These are phyloP conservation scores for Malbranchea cinnamomea DNA, from an alignment of 2,329 filamentous ascomycete species.

Conservation along the genomic window DNA sequence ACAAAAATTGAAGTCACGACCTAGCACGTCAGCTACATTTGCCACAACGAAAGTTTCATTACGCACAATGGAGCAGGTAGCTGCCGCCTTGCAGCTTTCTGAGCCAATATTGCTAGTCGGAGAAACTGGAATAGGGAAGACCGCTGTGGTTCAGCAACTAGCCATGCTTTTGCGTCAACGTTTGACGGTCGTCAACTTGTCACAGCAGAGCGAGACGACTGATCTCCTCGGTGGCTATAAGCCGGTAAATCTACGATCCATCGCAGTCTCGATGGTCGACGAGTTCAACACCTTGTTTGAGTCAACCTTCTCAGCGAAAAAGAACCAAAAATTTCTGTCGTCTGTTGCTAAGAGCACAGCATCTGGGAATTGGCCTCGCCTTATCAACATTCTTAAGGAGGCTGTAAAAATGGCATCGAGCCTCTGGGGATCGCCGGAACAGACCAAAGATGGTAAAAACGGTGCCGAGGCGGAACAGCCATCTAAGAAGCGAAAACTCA, in stretches of 20 bases:
- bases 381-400: constrained; percentile 75
- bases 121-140: constrained; percentile 97
- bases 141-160: constrained; percentile 85
- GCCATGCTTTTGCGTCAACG: constrained; percentile 72
- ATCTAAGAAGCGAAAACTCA: constrained; percentile 55
- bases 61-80: constrained; percentile 74
- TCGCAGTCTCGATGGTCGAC: constrained; percentile 81
- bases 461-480: constrained; percentile 40
- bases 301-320: constrained; percentile 71
- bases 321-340: constrained; percentile 76
- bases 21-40: constrained; percentile 42
- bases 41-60: constrained; percentile 78
- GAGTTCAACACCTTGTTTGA: constrained; percentile 85
- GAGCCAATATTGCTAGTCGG: constrained; percentile 92
- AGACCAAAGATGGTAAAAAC: constrained; percentile 27
- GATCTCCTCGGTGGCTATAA: constrained; percentile 94
- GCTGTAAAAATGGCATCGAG: constrained; percentile 75
- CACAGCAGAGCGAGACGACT: constrained; percentile 94
- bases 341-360: constrained; percentile 65
- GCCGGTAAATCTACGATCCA: constrained; percentile 74
- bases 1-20: constrained; percentile 28
- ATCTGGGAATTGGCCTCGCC: constrained; percentile 73
- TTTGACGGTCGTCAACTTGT: constrained; percentile 85
- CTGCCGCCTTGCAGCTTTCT: constrained; percentile 63
- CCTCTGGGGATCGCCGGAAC: constrained; percentile 43